A percentile compares a stretch with the other conserved stretches of the same genome.
phyloP scores from a whole-genome alignment of 352 stramenopile species.

The Phytophthora pistaciae region DNA sequence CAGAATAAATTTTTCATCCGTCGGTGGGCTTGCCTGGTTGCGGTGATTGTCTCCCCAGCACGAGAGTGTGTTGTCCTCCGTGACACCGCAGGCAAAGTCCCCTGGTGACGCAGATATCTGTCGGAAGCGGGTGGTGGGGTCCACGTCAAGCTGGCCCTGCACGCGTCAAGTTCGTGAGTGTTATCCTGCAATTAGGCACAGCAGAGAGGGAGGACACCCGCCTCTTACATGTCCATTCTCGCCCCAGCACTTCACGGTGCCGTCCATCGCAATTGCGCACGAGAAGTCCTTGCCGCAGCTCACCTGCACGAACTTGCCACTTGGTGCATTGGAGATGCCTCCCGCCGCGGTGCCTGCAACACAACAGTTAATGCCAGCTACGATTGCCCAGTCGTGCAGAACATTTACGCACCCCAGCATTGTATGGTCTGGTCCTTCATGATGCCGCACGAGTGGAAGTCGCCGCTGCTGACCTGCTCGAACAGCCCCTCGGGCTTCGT shows the following conservation, averaged over 20 bases:
- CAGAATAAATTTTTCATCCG: constrained; percentile 59
- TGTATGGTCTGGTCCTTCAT: constrained; percentile 82
- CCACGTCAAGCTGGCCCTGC: constrained; percentile 63
- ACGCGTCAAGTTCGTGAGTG: constrained; percentile 1
- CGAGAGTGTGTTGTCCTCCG: constrained; percentile 48
- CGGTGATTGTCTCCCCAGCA: constrained; percentile 87
- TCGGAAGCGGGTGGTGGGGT: constrained; percentile 48
- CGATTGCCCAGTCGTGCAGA: neutral
- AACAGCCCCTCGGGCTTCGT: constrained; percentile 72
- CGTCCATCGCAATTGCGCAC: constrained; percentile 63
- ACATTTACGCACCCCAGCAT: constrained; percentile 68
- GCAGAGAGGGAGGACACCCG: neutral
- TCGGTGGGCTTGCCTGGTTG: constrained; percentile 58
- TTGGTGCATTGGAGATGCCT: constrained; percentile 46
- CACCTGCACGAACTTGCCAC: constrained; percentile 80
- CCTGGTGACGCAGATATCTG: constrained; percentile 74
- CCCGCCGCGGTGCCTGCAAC: constrained; percentile 42
- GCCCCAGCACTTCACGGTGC: constrained; percentile 66
- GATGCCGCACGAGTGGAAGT: constrained; percentile 84
- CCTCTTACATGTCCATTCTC: constrained; percentile 62
- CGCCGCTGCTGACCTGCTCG: constrained; percentile 83
- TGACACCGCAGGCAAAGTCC: constrained; percentile 77
- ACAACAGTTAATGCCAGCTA: neutral
- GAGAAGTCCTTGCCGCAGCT: constrained; percentile 78
- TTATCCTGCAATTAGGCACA: constrained; percentile 1